phyloP scores from a whole-genome alignment of 2,329 filamentous ascomycete species.

The Pyrenochaeta sp. region DNA sequence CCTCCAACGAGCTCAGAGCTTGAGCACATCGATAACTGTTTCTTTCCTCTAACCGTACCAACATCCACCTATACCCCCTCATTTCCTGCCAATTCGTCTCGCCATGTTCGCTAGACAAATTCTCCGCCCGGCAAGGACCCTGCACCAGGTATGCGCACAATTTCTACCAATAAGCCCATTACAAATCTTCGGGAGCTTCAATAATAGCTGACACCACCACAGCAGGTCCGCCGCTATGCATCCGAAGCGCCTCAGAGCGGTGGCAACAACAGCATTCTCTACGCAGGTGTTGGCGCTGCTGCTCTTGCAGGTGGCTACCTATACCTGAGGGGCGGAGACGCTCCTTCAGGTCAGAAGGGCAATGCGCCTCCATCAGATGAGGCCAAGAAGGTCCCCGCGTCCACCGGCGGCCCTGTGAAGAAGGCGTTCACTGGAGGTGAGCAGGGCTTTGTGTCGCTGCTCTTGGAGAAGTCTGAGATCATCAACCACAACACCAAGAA shows the following conservation, averaged over 20 bases:
- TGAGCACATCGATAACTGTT: constrained; percentile 15
- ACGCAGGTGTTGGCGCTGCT: constrained; percentile 66
- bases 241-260: constrained; percentile 67
- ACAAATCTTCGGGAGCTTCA: constrained; percentile 16
- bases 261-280: constrained; percentile 56
- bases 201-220: constrained; percentile 30
- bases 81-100: constrained; percentile 34
- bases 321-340: constrained; percentile 50
- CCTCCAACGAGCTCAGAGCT: constrained; percentile 21
- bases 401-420: constrained; percentile 53
- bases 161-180: constrained; percentile 24
- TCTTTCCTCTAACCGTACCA: constrained; percentile 11
- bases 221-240: constrained; percentile 78
- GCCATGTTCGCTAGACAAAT: constrained; percentile 55
- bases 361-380: constrained; percentile 43
- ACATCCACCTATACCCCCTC: constrained; percentile 14
- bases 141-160: constrained; percentile 49
- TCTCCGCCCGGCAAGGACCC: constrained; percentile 53
- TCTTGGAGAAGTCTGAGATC: constrained; percentile 78
- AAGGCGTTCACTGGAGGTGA: constrained; percentile 80
- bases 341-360: constrained; percentile 32
- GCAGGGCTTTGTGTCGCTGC: constrained; percentile 85
- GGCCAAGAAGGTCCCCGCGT: constrained; percentile 51
- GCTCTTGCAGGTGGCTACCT: constrained; percentile 66
- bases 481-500: constrained; percentile 97